Evolutionary conservation across 345 rosid genomes (phyloP).

Genomic region (Ricinus communis): DNA sequence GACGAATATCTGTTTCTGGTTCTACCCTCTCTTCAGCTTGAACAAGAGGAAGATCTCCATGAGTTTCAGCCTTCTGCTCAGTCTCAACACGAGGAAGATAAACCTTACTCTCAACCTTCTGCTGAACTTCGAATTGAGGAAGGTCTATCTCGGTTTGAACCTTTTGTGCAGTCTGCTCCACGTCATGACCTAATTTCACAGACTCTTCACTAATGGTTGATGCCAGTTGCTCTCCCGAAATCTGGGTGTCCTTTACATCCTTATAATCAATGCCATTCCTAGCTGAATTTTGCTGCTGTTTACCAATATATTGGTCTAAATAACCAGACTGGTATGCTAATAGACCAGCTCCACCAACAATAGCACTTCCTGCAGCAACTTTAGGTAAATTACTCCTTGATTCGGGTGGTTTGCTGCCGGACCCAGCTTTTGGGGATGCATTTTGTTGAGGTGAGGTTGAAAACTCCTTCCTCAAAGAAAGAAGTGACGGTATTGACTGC

Average conservation of each 20-base stretch:
- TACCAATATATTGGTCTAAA: conserved; percentile 49
- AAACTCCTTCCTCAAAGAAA: conserved; percentile 49
- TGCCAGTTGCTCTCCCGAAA: conserved; percentile 33
- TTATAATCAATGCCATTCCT: conserved; percentile 24
- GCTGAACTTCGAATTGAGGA: conserved; percentile 20
- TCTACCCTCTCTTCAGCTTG: conserved; percentile 13
- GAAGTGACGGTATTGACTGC: conserved; percentile 39
- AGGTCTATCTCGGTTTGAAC: conserved; percentile 17
- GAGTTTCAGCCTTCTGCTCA: conserved; percentile 16
- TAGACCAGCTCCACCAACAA: conserved; percentile 46
- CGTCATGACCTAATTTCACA: conserved; percentile 19
- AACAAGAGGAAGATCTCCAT: conserved; percentile 21
- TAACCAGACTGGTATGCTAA: conserved; percentile 60
- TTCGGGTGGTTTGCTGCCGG: conserved; percentile 44
- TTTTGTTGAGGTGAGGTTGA: conserved; percentile 49
- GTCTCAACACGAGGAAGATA: conserved; percentile 21
- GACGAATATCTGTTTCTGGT: conserved; percentile 19
- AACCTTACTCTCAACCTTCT: conserved; percentile 25
- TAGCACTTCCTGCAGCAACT: conserved; percentile 49
- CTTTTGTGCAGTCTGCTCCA: conserved; percentile 20
- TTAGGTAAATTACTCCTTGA: conserved; percentile 42
- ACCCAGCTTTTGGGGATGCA: conserved; percentile 42
- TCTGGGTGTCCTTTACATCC: conserved; percentile 24
- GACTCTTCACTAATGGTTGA: conserved; percentile 38
- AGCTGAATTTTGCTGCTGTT: conserved; percentile 30